A percentile compares a stretch with the other conserved stretches of the same genome.
These are phyloP conservation scores for Chenopodium quinoa DNA, from an alignment of 148 eudicot species.

Conservation along the genomic window DNA sequence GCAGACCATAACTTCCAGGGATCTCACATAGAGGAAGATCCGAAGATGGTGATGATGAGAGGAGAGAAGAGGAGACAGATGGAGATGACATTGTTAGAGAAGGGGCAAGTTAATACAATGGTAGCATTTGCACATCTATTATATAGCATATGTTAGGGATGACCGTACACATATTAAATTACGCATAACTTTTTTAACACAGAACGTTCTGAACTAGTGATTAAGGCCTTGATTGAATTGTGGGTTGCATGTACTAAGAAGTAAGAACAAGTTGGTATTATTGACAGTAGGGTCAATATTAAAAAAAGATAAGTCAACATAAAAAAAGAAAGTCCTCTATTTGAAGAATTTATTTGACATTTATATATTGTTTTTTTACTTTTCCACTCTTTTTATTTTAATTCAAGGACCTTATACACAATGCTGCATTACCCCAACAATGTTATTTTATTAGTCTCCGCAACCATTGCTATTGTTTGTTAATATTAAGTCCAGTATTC, in stretches of 20 bases:
- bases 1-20: constrained; percentile 42
- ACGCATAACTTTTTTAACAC: too few relatives aligned
- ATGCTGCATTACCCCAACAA: background rate
- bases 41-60: constrained; percentile 12
- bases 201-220: too few relatives aligned
- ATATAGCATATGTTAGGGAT: background rate
- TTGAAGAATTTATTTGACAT: too few relatives aligned
- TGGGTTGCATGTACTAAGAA: too few relatives aligned
- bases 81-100: background rate
- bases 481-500: background rate
- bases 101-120: background rate
- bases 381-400: too few relatives aligned
- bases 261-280: too few relatives aligned
- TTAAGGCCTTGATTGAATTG: too few relatives aligned
- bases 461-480: background rate
- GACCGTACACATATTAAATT: background rate
- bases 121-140: background rate
- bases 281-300: too few relatives aligned
- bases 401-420: background rate
- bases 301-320: too few relatives aligned
- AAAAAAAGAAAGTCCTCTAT: too few relatives aligned
- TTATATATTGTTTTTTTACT: too few relatives aligned
- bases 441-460: background rate
- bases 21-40: constrained; percentile 34
- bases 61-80: background rate